Conservation (phyloP, 805 yeast genomes). For the Limtongia smithiae region DNA sequence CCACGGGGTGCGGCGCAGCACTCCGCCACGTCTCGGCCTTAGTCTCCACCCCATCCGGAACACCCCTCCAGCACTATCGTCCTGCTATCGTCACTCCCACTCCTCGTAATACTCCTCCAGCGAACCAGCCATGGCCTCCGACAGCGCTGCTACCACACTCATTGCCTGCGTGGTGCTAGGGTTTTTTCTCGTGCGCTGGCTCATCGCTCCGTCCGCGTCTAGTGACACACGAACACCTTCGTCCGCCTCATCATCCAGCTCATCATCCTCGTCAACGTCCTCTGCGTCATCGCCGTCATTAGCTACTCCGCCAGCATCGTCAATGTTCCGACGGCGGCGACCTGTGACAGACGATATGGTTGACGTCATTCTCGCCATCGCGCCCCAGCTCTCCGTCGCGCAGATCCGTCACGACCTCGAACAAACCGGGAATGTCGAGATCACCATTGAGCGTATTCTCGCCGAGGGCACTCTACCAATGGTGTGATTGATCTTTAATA, state of each 20-base stretch:
- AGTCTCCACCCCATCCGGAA: too few species aligned
- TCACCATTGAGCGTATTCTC: constrained; percentile 69
- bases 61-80: too few species aligned
- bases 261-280: not conserved
- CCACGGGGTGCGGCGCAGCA: too few species aligned
- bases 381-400: constrained; percentile 63
- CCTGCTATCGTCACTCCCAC: too few species aligned
- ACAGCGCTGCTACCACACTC: constrained; percentile 28
- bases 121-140: constrained; percentile 16
- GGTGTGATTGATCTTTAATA: constrained; percentile 2
- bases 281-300: constrained; percentile 6
- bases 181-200: constrained; percentile 29
- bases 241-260: too few species aligned
- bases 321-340: constrained; percentile 25
- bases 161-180: constrained; percentile 29
- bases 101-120: too few species aligned
- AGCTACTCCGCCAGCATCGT: constrained; percentile 2
- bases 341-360: constrained; percentile 55
- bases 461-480: constrained; percentile 55
- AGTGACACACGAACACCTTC: too few species aligned
- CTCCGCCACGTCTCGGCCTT: too few species aligned
- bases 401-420: constrained; percentile 74
- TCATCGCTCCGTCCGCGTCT: constrained; percentile 19
- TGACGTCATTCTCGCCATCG: constrained; percentile 77
- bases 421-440: constrained; percentile 74